Percentiles rank a stretch among this genome's conserved stretches.
Evolutionary conservation across 2,329 filamentous ascomycete genomes (phyloP).

Genomic region (Epichloe brachyelytri): DNA sequence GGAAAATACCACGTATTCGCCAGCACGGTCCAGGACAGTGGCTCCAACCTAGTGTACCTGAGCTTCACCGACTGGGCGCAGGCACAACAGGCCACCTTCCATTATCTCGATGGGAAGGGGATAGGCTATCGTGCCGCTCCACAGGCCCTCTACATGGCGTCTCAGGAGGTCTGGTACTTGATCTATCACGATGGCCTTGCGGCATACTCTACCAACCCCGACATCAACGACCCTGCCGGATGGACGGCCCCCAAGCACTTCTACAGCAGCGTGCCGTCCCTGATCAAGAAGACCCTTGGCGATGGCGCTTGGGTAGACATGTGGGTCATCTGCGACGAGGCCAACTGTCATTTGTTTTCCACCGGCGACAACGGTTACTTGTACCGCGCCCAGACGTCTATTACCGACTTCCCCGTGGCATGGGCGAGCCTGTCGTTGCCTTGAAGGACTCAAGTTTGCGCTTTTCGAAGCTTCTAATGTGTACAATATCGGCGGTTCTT

Average conservation of each 20-base stretch:
- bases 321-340: slow-evolving; percentile 47
- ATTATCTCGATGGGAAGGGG: neutral
- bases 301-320: slow-evolving; percentile 47
- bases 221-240: neutral
- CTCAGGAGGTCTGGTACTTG: neutral
- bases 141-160: neutral
- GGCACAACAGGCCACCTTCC: neutral
- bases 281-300: slow-evolving; percentile 31
- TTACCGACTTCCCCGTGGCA: slow-evolving; percentile 47
- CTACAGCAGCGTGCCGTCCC: neutral
- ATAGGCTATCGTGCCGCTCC: neutral
- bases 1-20: slow-evolving; percentile 49
- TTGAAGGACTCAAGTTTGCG: slow-evolving; percentile 35
- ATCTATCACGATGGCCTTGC: neutral
- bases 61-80: slow-evolving; percentile 37
- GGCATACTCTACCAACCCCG: slow-evolving; percentile 1
- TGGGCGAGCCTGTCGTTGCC: slow-evolving; percentile 38
- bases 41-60: slow-evolving; percentile 48
- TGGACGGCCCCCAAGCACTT: neutral
- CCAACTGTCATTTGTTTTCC: slow-evolving; percentile 56
- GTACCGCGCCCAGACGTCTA: slow-evolving; percentile 50
- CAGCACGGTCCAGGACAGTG: slow-evolving; percentile 29
- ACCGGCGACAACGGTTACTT: slow-evolving; percentile 54
- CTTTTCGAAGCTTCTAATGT: slow-evolving; percentile 57
- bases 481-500: slow-evolving; percentile 45